phyloP scores from a whole-genome alignment of 1,139 yeast genomes.

The Yamadazyma membranifaciens region DNA sequence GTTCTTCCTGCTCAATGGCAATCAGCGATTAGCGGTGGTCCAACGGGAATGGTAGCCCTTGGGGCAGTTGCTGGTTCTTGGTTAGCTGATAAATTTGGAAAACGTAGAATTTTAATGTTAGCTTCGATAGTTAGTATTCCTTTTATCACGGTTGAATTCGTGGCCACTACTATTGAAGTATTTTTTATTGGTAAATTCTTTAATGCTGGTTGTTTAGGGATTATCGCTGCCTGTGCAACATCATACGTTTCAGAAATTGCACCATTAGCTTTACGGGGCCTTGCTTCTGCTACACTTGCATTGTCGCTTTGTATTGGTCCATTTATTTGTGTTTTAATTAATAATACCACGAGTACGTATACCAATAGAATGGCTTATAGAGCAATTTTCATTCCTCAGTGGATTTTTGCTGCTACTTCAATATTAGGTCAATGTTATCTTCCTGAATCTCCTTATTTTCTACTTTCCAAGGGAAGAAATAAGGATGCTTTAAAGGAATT shows the following conservation, averaged over 20 bases:
- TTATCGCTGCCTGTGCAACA: slow-evolving; percentile 17
- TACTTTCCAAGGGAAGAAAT: slow-evolving; percentile 15
- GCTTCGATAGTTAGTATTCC: slow-evolving; percentile 1
- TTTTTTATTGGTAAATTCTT: slow-evolving; percentile 19
- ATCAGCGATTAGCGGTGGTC: slow-evolving; percentile 27
- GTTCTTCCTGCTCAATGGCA: slow-evolving; percentile 24
- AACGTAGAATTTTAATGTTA: background rate
- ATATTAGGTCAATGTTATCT: slow-evolving; percentile 11
- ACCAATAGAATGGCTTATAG: slow-evolving; percentile 18
- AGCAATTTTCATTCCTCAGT: slow-evolving; percentile 20
- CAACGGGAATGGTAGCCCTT: slow-evolving; percentile 21
- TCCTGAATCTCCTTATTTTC: slow-evolving; percentile 21
- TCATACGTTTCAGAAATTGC: slow-evolving; percentile 20
- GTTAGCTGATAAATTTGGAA: background rate
- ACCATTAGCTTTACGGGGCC: slow-evolving; percentile 19
- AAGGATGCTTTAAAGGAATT: slow-evolving; percentile 17
- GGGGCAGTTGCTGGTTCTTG: slow-evolving; percentile 9
- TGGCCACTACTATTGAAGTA: slow-evolving; percentile 15
- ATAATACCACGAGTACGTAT: slow-evolving; percentile 11
- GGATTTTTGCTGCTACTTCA: slow-evolving; percentile 18
- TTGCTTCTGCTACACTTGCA: slow-evolving; percentile 20
- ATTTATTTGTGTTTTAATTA: slow-evolving; percentile 21
- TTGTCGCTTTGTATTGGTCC: slow-evolving; percentile 25
- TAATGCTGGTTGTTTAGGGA: slow-evolving; percentile 11
- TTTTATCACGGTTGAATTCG: slow-evolving; percentile 18